A percentile compares a stretch with the other conserved stretches of the same genome.
Conservation (phyloP, 768 basidiomycete species). For the Lactarius akahatsu region DNA sequence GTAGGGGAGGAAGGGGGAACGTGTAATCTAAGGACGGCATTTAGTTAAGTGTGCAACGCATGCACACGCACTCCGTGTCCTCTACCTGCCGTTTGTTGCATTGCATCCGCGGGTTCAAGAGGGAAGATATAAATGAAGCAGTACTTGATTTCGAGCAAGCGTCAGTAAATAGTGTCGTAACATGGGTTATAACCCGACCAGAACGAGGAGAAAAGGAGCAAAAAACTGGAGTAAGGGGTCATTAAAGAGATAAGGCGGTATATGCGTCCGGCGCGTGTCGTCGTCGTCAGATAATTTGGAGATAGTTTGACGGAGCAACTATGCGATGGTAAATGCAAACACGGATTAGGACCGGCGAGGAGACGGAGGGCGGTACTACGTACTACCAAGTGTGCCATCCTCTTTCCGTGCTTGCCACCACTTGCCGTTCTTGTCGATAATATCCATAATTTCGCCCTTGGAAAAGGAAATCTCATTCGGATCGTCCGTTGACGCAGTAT, state of each 20-base stretch:
- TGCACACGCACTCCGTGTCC: background rate
- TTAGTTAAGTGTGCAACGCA: background rate
- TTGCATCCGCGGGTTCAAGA: conserved; percentile 11
- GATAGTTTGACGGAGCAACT: conserved; percentile 87
- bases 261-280: conserved; percentile 19
- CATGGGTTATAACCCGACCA: background rate
- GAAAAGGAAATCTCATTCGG: conserved; percentile 93
- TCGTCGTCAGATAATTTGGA: conserved; percentile 56
- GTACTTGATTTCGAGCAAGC: conserved; percentile 13
- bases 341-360: background rate
- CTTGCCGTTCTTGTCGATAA: conserved; percentile 89
- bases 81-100: conserved; percentile 12
- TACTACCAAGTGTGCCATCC: conserved; percentile 77
- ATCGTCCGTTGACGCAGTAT: conserved; percentile 91
- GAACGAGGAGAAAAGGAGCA: conserved; percentile 1
- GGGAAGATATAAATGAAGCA: conserved; percentile 9
- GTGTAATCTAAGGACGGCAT: conserved; percentile 5
- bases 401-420: conserved; percentile 89
- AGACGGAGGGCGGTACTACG: conserved; percentile 39
- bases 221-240: background rate
- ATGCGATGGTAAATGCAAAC: conserved; percentile 3
- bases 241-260: conserved; percentile 10
- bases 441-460: conserved; percentile 91
- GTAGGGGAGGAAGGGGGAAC: background rate
- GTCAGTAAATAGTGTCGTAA: conserved; percentile 19